Evolutionary conservation across 257 asterid species (phyloP), one percentile per base, ranked within the genome.

Genomic region (Solanum lycopersicoides): DNA sequence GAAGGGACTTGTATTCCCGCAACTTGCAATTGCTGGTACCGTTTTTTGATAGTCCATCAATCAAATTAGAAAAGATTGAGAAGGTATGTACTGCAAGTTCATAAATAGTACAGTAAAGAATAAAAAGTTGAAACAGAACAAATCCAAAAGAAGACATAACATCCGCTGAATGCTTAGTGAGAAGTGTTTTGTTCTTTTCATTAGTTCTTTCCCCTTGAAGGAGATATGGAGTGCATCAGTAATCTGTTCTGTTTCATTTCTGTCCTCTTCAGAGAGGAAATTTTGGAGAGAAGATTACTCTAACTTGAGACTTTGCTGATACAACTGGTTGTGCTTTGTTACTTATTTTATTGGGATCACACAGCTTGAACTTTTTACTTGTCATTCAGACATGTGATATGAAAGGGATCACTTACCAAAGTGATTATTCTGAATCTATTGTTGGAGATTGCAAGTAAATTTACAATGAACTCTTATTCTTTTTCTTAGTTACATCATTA

Each of bases 11-110:
- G 88, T 96, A 96, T 87, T 92, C 93, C 9, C 96, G 95, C 90
- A 96, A 96, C 91, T 89, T 96, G 97, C 92, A 92, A 87, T 90
- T 96, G 94, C 96, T 94, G 83, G 93, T 92, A 83, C 99, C 99
- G 21, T 96, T 96, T 93, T 91, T 96, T 45, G 94, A 90, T 35
- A 86, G 87, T 60, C 98, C 98, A 86, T 95, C 98, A 82, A 94
- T 96, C 91, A 89, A 87, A 88, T 91, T 96, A 88, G 91, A 89
- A 85, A 82, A 83, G 89, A 91, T 96, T 82, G 92, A 92, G 82
- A 93, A 94, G 97, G 98, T 94, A 92, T 39, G 60, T 75, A 82
- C 86, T 74, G 79, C 86, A 50, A 44, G 42, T 69, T 69, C 83
- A 69, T 44, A 85, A 42, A 88, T 85, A 45, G n/a, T 83, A 23